Evolutionary conservation across 139 green algal genomes (phyloP), one percentile per base, ranked within the genome.

Genomic region (Yamagishiella unicocca): DNA sequence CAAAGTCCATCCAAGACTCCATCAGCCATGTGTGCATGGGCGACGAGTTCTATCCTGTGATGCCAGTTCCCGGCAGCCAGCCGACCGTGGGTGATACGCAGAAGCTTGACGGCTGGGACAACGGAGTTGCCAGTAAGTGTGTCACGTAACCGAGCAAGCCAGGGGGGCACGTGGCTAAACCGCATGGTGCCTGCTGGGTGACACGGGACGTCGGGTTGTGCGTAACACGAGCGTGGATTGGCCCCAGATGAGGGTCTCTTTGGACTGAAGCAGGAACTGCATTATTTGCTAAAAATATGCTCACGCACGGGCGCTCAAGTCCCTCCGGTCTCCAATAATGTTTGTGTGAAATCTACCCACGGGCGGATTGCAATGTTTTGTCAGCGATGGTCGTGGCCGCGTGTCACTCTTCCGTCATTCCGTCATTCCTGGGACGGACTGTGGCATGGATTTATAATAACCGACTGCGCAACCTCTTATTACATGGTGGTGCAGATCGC

Each of bases 11-110:
- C 2, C 22, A 35, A 12, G 67, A 75, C 37, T 53, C 35, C 35
- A 29, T 75, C 10, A 50, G 67, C 67, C 67, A 75, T 37, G 37
- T 75, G 21, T 75, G 71, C 71, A 71, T 71, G 62, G 67, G 22
- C 35, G 67, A 75, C 35, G 21, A 75, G 67, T 75, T 75, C 35
- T 75, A n/a, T 21, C 35, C 35, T 6, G 37, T 75, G 2, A 46
- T 75, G 2, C 4, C 67, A 2, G 50, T 7, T 29, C 29, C 37
- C 2, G 67, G 37, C 7, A 37, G 67, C 67, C 4, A 31, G 10
- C 67, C 67, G 35, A 29, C 17, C 7, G 37, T 29, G 35, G 67
- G 67, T 9, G 9, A 46, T 7, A 75, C 67, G 35, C 5, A 50
- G 7, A 50, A 75, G 67, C 35, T 27, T 9, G 2, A 46, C 14